Evolutionary conservation across 2,329 filamentous ascomycete genomes (phyloP).

Genomic region (Bisporella sp.): DNA sequence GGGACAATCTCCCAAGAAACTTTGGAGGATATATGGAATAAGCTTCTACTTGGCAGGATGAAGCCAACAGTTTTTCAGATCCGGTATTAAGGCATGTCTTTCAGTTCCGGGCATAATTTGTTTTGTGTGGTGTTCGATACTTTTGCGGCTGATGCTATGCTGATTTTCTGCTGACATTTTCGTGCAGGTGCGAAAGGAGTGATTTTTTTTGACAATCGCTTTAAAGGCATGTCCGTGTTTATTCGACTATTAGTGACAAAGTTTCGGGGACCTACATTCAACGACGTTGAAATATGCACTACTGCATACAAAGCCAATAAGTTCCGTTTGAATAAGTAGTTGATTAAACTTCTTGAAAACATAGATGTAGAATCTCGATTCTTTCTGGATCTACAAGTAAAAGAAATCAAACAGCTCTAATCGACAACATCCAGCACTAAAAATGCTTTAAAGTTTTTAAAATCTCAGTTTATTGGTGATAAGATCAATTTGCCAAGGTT

Average conservation of each 20-base stretch:
- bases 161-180: not conserved
- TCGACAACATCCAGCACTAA: slow-evolving; percentile 47
- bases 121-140: too few species aligned
- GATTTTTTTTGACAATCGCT: slow-evolving; percentile 58
- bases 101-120: not conserved
- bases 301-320: slow-evolving; percentile 59
- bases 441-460: slow-evolving; percentile 62
- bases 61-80: slow-evolving; percentile 67
- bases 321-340: slow-evolving; percentile 69
- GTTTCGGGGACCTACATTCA: slow-evolving; percentile 49
- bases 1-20: slow-evolving; percentile 62
- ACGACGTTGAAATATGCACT: slow-evolving; percentile 65
- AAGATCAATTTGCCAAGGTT: slow-evolving; percentile 54
- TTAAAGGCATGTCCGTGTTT: slow-evolving; percentile 50
- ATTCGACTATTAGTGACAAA: slow-evolving; percentile 75
- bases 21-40: slow-evolving; percentile 49
- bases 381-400: slow-evolving; percentile 58
- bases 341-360: slow-evolving; percentile 84
- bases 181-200: slow-evolving; percentile 64
- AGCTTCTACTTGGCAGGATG: slow-evolving; percentile 35
- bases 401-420: slow-evolving; percentile 54
- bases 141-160: too few species aligned
- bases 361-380: slow-evolving; percentile 50
- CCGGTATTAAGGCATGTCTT: slow-evolving; percentile 49
- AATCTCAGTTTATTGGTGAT: slow-evolving; percentile 52